Evolutionary conservation across 371 early-diverging fungal genomes (phyloP), one percentile per base, ranked within the genome.

Genomic region (Mortierella sp.): DNA sequence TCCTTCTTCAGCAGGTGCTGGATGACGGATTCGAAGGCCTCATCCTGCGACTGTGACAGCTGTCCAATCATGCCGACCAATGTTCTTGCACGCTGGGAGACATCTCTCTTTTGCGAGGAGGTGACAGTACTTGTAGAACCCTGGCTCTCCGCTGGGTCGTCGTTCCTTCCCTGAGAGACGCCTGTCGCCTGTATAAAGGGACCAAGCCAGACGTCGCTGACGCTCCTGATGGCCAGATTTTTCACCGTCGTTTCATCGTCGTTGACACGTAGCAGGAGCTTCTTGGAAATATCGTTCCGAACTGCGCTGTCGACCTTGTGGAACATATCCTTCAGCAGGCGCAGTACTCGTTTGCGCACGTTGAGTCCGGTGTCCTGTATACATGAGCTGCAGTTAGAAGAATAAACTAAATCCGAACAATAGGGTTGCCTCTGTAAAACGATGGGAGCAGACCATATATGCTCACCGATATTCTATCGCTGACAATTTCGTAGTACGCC

Each of bases 311-410:
- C 79, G 17, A 87, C 82, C 50, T 82, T 80, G 14, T 76, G 46
- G 46, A 87, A 94, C 9, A 97, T 82, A 24, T 93, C 93, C 23
- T 85, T 80, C 26, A 95, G 69, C 0, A 97, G 81, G 42, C 89
- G 88, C 24, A 97, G 83, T 0, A 93, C 89, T 2, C 97, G 87
- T 78, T 95, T 95, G 15, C 98, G 90, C 19, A 97, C 97, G 60
- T 78, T 90, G 1, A 90, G 50, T 3, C 95, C 92, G 7, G 92
- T 94, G 80, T 97, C 98, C 91, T 93, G 79, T 39, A 2, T 11
- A 15, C 19, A 23, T 31, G 21, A 26, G 5, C 9, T 21, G 32
- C 19, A 23, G 26, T n/a, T 52, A 11, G 47, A 11, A 7, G 19
- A 7, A 7, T 32, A 17, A 14, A 23, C n/a, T 8, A 15, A n/a